These are phyloP conservation scores for Dioscorea zingiberensis DNA, from an alignment of 106 monocot genomes.

Conservation along the genomic window DNA sequence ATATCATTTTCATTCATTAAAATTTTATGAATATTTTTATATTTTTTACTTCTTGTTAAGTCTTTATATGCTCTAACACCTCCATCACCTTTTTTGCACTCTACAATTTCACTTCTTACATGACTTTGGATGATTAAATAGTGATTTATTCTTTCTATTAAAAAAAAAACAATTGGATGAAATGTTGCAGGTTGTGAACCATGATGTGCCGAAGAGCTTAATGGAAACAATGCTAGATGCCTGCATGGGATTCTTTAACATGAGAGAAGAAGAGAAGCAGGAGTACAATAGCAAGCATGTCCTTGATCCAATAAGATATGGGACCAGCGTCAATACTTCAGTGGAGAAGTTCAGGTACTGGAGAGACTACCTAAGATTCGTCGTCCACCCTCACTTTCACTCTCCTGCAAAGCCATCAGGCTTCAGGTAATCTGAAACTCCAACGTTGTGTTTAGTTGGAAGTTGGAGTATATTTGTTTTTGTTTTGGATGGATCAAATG, in stretches of 20 bases:
- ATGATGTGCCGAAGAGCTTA: constrained; percentile 22
- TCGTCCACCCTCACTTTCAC: constrained; percentile 48
- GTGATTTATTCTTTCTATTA: too few species aligned
- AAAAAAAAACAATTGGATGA: too few species aligned
- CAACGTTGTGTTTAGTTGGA: too few species aligned
- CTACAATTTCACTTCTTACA: too few species aligned
- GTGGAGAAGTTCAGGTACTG: constrained; percentile 47
- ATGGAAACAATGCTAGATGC: constrained; percentile 10
- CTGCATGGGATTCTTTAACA: constrained; percentile 12
- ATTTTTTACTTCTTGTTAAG: too few species aligned
- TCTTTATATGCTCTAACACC: too few species aligned
- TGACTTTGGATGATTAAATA: too few species aligned
- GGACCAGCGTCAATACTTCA: constrained; percentile 62
- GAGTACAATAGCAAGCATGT: constrained; percentile 23
- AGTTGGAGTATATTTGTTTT: too few species aligned
- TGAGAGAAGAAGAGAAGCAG: constrained; percentile 50
- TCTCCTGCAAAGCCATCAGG: constrained; percentile 41
- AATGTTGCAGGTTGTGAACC: constrained; percentile 27
- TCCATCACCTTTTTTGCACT: too few species aligned
- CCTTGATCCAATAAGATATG: constrained; percentile 51
- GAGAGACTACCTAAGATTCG: constrained; percentile 64
- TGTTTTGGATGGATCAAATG: too few species aligned
- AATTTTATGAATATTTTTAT: too few species aligned
- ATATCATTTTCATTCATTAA: too few species aligned
- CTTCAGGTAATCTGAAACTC: constrained; percentile 58